Conservation (phyloP, 305 asterid genomes). For the Fraxinus ornus region DNA sequence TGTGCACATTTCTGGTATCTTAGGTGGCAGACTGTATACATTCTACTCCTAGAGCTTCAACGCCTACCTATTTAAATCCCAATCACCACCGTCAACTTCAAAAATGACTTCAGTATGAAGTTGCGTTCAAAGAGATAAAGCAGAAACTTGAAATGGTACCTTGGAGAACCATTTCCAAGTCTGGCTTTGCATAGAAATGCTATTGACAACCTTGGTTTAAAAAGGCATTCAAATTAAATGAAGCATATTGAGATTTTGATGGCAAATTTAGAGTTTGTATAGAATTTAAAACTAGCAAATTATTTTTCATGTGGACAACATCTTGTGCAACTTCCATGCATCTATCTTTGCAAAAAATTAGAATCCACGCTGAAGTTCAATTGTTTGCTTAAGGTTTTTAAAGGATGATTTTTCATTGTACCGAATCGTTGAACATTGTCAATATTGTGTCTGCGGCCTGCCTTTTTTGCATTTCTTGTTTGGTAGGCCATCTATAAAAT, state of each 20-base stretch:
- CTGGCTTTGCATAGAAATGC: too few species aligned
- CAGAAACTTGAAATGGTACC: neutral
- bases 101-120: neutral
- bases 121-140: neutral
- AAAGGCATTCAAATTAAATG: neutral
- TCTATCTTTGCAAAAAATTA: neutral
- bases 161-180: too few species aligned
- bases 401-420: neutral
- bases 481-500: too few species aligned
- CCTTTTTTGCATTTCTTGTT: neutral
- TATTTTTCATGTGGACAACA: neutral
- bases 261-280: neutral
- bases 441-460: neutral
- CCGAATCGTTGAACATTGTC: neutral
- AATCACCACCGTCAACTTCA: neutral
- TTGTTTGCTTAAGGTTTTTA: neutral
- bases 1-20: too few species aligned
- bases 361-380: neutral
- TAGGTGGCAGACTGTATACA: too few species aligned
- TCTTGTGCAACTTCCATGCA: neutral
- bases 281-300: neutral
- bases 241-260: neutral
- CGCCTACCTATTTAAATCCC: neutral
- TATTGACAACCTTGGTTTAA: too few species aligned
- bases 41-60: too few species aligned